These are phyloP conservation scores for Fusarium gaditjirri DNA, from an alignment of 2,329 filamentous ascomycete genomes.

Conservation along the genomic window DNA sequence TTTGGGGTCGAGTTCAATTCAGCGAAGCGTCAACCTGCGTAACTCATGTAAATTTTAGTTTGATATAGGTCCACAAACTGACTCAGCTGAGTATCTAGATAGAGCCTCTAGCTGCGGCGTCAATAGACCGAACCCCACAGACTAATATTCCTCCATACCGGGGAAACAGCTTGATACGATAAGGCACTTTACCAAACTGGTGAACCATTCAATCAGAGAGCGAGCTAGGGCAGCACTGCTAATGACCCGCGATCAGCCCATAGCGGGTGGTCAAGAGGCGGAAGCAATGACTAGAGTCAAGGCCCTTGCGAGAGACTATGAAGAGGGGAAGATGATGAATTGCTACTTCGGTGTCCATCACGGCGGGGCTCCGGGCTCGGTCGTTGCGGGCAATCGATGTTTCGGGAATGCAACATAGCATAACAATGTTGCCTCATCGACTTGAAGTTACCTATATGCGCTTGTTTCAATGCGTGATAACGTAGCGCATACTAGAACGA, in stretches of 20 bases:
- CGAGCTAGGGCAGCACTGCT: neutral
- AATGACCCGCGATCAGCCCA: slow-evolving; percentile 8
- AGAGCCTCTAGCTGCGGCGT: slow-evolving; percentile 10
- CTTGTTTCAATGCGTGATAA: slow-evolving; percentile 16
- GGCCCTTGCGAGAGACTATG: slow-evolving; percentile 5
- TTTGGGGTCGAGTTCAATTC: neutral
- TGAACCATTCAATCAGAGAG: slow-evolving; percentile 2
- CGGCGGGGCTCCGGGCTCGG: slow-evolving; percentile 21
- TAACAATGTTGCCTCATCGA: slow-evolving; percentile 1
- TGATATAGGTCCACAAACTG: slow-evolving; percentile 14
- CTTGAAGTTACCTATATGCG: neutral
- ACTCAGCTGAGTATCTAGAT: slow-evolving; percentile 37
- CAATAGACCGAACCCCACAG: slow-evolving; percentile 38
- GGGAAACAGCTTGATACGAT: slow-evolving; percentile 26
- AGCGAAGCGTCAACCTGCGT: neutral
- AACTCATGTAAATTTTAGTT: neutral
- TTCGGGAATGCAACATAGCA: slow-evolving; percentile 14
- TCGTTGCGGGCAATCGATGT: neutral
- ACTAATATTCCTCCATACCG: slow-evolving; percentile 18
- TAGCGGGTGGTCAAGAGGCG: neutral
- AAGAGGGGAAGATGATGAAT: slow-evolving; percentile 11
- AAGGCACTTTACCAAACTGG: slow-evolving; percentile 5
- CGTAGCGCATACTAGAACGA: slow-evolving; percentile 18
- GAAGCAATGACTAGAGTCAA: slow-evolving; percentile 12
- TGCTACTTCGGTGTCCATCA: neutral